These are phyloP conservation scores for Ceratobasidium sp. DNA, from an alignment of 1,284 basidiomycete genomes.

Conservation along the genomic window DNA sequence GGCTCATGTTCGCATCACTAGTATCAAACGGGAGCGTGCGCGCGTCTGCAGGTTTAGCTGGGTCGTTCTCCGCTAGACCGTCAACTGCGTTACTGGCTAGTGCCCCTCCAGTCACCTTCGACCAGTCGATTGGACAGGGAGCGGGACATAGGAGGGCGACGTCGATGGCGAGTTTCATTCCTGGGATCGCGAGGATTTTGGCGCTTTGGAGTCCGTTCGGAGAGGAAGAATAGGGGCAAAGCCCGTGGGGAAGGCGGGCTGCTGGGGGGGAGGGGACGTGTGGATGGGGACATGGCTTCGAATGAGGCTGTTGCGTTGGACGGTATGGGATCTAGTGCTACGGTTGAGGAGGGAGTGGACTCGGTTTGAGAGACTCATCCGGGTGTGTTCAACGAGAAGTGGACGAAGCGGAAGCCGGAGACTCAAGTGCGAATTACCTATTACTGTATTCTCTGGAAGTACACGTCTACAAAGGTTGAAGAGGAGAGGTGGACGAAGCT, in stretches of 20 bases:
- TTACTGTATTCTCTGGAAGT: neutral
- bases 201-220: conserved; percentile 30
- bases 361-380: conserved; percentile 87
- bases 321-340: conserved; percentile 53
- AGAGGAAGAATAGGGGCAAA: neutral
- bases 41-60: neutral
- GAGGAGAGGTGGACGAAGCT: conserved; percentile 74
- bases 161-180: conserved; percentile 41
- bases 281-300: neutral
- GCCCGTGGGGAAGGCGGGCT: neutral
- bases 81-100: conserved; percentile 32
- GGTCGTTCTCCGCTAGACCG: conserved; percentile 22
- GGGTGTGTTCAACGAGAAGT: conserved; percentile 86
- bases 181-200: conserved; percentile 33
- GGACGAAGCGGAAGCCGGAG: conserved; percentile 81
- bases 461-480: conserved; percentile 50
- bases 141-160: conserved; percentile 22
- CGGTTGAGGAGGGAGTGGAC: conserved; percentile 71
- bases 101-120: conserved; percentile 34
- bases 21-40: no score
- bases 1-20: conserved; percentile 1
- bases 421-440: conserved; percentile 78
- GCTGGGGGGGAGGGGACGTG: neutral
- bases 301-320: conserved; percentile 49
- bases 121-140: conserved; percentile 15